phyloP scores from a whole-genome alignment of 1,139 yeast genomes.

The Magnusiomyces suaveolens region DNA sequence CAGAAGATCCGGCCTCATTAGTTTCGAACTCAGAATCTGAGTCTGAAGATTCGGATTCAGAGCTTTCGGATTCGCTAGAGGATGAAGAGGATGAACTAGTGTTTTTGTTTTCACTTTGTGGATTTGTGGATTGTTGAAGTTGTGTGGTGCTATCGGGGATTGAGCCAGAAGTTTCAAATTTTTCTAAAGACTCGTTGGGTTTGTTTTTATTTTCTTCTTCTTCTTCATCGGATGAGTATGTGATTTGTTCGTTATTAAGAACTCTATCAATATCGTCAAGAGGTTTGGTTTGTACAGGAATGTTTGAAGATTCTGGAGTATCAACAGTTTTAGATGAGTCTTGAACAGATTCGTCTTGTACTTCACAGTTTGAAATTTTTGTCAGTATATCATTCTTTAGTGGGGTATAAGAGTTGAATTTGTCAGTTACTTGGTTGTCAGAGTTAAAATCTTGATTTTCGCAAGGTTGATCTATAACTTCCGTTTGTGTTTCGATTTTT shows the following conservation, averaged over 20 bases:
- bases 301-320: not conserved
- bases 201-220: not conserved
- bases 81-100: constrained; percentile 8
- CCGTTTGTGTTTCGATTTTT: too few relatives aligned
- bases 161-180: not conserved
- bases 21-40: constrained; percentile 21
- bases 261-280: constrained; percentile 12
- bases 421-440: too few relatives aligned
- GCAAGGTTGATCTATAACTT: too few relatives aligned
- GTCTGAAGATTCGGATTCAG: constrained; percentile 21
- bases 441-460: too few relatives aligned
- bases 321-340: not conserved
- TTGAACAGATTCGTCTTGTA: too few relatives aligned
- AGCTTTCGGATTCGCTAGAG: constrained; percentile 14
- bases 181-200: not conserved
- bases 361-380: too few relatives aligned
- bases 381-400: too few relatives aligned
- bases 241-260: constrained; percentile 9
- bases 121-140: too few relatives aligned
- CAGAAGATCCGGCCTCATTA: constrained; percentile 19
- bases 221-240: constrained; percentile 12
- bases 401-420: too few relatives aligned
- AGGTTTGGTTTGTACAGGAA: not conserved
- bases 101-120: too few relatives aligned
- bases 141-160: too few relatives aligned